A percentile compares a stretch with the other conserved stretches of the same genome.
Evolutionary conservation across 2,329 filamentous ascomycete genomes (phyloP).

Genomic region (Claviceps arundinis): DNA sequence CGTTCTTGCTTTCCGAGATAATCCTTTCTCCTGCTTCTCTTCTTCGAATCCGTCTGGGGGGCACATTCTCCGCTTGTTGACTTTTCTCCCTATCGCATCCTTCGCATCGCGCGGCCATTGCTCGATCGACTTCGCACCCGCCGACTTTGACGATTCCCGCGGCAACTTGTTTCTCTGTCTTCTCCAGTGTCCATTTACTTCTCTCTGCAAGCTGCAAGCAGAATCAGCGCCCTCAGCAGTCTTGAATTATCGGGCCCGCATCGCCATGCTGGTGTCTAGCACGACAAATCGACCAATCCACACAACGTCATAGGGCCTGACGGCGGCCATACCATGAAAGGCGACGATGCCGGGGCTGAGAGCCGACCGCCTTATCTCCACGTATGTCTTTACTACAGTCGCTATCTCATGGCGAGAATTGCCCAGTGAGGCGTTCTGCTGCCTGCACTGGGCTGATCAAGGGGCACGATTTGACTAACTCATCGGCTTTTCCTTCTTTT

Average conservation of each 20-base stretch:
- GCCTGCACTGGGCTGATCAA: neutral
- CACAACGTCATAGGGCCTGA: slow-evolving; percentile 13
- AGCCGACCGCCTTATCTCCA: slow-evolving; percentile 31
- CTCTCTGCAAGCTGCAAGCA: slow-evolving; percentile 2
- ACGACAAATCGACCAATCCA: slow-evolving; percentile 13
- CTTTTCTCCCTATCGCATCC: neutral
- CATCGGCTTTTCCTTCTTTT: neutral
- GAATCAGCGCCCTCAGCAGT: slow-evolving; percentile 3
- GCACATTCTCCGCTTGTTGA: neutral
- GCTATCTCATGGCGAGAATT: neutral
- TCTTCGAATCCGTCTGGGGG: neutral
- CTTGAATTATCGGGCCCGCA: slow-evolving; percentile 6
- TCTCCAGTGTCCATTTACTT: no score
- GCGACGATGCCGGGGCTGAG: slow-evolving; percentile 27
- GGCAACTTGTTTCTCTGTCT: slow-evolving; percentile 1
- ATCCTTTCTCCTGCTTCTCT: neutral
- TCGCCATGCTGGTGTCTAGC: slow-evolving; percentile 21
- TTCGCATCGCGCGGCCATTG: neutral
- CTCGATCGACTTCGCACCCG: neutral
- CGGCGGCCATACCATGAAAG: slow-evolving; percentile 20
- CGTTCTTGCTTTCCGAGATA: neutral
- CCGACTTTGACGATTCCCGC: neutral
- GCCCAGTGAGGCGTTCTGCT: neutral
- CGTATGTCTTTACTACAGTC: slow-evolving; percentile 16
- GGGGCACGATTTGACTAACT: neutral